These are phyloP conservation scores for Lepiota subincarnata DNA, from an alignment of 768 basidiomycete species.

Conservation along the genomic window DNA sequence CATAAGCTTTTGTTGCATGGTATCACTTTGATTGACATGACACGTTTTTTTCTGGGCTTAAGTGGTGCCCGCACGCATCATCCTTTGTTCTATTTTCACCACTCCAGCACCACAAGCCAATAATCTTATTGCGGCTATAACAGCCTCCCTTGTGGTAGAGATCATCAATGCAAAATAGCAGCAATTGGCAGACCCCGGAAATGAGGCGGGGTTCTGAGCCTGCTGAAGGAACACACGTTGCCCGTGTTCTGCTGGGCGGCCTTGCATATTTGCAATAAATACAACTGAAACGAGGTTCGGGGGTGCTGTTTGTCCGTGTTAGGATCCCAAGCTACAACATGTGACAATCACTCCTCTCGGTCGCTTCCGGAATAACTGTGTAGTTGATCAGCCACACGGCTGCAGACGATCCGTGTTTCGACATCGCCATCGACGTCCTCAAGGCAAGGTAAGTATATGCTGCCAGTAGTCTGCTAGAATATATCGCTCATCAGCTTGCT, in stretches of 20 bases:
- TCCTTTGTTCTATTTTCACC: constrained; percentile 15
- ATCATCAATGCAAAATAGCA: background rate
- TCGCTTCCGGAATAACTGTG: constrained; percentile 28
- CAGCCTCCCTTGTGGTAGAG: background rate
- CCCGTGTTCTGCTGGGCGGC: no score
- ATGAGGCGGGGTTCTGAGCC: background rate
- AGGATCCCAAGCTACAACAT: background rate
- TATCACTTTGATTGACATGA: constrained; percentile 6
- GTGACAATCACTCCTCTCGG: constrained; percentile 17
- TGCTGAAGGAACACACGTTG: no score
- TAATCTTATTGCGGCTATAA: constrained; percentile 1
- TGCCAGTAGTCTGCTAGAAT: constrained; percentile 14
- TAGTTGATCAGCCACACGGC: constrained; percentile 37
- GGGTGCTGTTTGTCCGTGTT: background rate
- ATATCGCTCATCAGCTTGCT: constrained; percentile 14
- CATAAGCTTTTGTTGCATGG: background rate
- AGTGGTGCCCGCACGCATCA: background rate
- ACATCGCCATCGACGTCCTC: constrained; percentile 56
- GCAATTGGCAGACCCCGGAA: background rate
- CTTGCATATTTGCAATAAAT: no score
- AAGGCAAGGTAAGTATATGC: constrained; percentile 52
- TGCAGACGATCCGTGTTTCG: constrained; percentile 24
- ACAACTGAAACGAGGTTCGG: no score
- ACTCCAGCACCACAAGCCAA: background rate
- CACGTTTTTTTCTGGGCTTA: background rate